Conservation (phyloP, 352 stramenopile genomes). For the Globisporangium orthogonon region DNA sequence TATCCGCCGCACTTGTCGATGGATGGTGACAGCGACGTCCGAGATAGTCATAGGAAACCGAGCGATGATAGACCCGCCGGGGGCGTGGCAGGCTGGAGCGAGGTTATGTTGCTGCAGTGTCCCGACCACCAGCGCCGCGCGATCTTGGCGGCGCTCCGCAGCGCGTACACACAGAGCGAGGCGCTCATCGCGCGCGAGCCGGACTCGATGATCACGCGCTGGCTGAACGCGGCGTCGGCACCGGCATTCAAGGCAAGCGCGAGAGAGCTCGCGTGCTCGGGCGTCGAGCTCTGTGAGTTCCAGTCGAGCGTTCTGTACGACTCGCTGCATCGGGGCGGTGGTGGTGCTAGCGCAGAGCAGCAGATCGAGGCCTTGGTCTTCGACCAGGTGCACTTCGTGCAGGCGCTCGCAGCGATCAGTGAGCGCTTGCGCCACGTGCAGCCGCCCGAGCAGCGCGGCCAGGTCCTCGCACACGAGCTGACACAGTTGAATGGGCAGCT, state of each 20-base stretch:
- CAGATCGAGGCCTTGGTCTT: conserved; percentile 53
- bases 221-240: conserved; percentile 46
- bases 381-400: conserved; percentile 70
- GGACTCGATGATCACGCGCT: conserved; percentile 48
- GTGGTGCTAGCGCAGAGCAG: conserved; percentile 8
- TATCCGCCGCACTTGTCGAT: conserved; percentile 31
- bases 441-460: conserved; percentile 39
- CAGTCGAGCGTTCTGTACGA: conserved; percentile 71
- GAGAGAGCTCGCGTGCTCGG: conserved; percentile 30
- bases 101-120: conserved; percentile 54
- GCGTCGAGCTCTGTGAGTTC: conserved; percentile 58
- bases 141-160: conserved; percentile 35
- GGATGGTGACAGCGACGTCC: neutral
- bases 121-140: conserved; percentile 44
- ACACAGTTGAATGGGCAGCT: conserved; percentile 49
- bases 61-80: neutral
- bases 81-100: conserved; percentile 37
- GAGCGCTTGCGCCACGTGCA: conserved; percentile 63
- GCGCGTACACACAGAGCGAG: conserved; percentile 27
- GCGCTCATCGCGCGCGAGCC: conserved; percentile 40
- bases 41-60: neutral
- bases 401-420: conserved; percentile 64
- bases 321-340: conserved; percentile 18
- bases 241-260: conserved; percentile 47
- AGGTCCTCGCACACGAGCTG: conserved; percentile 41